Evolutionary conservation across 352 stramenopile genomes (phyloP), one percentile per base, ranked within the genome.

Genomic region (Pythium aristosporum): DNA sequence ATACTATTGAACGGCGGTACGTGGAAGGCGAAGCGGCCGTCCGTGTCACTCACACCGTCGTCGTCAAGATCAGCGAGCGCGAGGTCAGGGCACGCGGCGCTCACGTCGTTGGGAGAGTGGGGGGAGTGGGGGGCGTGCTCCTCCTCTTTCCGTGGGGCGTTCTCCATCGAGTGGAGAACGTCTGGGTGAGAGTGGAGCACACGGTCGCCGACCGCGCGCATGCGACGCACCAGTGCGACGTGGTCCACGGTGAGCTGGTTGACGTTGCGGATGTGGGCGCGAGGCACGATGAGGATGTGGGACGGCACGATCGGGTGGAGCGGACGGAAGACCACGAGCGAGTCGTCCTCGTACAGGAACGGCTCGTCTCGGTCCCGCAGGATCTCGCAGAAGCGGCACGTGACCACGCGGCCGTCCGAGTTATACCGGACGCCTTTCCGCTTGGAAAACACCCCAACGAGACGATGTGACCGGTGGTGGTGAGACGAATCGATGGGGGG

Each of bases 331-430:
- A 95, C 86, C 12, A 84, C 82, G 21, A 95, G 71, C 57, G 75
- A 53, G 44, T 89, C 86, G 71, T 93, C 84, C 54, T 95, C 77
- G 50, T 89, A 93, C 21, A 92, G 65, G 43, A 94, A 89, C 12
- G 68, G 70, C 62, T 94, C 80, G 60, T 77, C 73, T 30, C 75
- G 71, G 5, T 61, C 43, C 18, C 73, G 72, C 30, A 92, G 63
- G 64, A 94, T 94, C 61, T 94, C 82, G 60, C 85, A 94, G 66
- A 92, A 94, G 63, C 85, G 83, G 53, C 85, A 94, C 65, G 70
- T 82, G 46, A 73, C 57, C 42, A 94, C 77, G 39, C 72, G 60
- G 21, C 82, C 81, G 50, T 91, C 80, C 30, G 67, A 58, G 48
- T 75, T 64, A 65, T 94, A 94, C 28, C 69, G 70, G 20, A 94